phyloP scores from a whole-genome alignment of 257 asterid species.

The Verbena officinalis region DNA sequence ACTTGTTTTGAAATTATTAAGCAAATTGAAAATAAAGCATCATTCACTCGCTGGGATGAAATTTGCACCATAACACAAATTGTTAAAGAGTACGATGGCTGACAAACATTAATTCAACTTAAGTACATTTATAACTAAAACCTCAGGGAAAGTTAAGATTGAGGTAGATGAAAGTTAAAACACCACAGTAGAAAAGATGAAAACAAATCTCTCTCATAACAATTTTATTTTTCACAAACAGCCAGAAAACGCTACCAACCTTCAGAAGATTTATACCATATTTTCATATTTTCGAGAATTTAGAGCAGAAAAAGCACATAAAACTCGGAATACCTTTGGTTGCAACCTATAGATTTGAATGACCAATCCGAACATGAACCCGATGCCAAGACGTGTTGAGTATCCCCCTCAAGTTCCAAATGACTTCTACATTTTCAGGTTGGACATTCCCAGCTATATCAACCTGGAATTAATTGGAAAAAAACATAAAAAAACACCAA shows the following conservation, averaged over 20 bases:
- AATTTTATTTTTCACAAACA: constrained; percentile 5
- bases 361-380: constrained; percentile 72
- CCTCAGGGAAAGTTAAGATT: no score
- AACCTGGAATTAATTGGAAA: constrained; percentile 52
- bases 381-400: constrained; percentile 97
- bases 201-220: not conserved
- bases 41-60: no score
- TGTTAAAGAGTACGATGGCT: no score
- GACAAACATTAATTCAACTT: no score
- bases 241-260: not conserved
- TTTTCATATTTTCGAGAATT: not conserved
- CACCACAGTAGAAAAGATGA: not conserved
- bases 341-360: constrained; percentile 61
- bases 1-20: no score
- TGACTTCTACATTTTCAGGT: constrained; percentile 78
- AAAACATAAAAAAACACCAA: not conserved
- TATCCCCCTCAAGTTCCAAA: constrained; percentile 97
- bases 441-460: constrained; percentile 85
- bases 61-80: no score
- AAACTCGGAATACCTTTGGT: not conserved
- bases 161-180: not conserved
- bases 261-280: constrained; percentile 7
- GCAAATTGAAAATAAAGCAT: no score
- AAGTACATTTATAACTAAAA: no score
- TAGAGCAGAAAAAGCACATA: not conserved